These are phyloP conservation scores for Diplodia corticola DNA, from an alignment of 2,329 filamentous ascomycete genomes.

Conservation along the genomic window DNA sequence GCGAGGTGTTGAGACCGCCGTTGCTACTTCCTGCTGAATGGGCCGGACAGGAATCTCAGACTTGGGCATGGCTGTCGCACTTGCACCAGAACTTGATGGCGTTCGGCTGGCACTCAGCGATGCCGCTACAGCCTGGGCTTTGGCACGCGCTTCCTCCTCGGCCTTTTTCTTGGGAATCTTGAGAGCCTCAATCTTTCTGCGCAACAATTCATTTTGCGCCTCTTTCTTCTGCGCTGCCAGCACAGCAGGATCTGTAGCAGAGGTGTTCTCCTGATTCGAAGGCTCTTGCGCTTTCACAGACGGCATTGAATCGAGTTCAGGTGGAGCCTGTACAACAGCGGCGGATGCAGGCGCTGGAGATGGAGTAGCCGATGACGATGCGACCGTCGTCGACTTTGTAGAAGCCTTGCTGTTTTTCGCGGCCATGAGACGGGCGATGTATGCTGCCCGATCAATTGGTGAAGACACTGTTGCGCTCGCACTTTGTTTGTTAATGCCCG, in stretches of 20 bases:
- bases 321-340: neutral
- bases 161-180: constrained; percentile 17
- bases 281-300: neutral
- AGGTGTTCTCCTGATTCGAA: neutral
- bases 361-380: neutral
- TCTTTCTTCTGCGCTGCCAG: constrained; percentile 52
- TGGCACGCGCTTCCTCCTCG: constrained; percentile 17
- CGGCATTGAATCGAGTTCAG: neutral
- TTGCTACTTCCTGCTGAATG: neutral
- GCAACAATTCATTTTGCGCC: constrained; percentile 72
- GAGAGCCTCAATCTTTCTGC: constrained; percentile 74
- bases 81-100: neutral
- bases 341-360: neutral
- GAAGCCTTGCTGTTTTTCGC: constrained; percentile 58
- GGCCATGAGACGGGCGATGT: constrained; percentile 74
- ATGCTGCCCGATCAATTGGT: constrained; percentile 68
- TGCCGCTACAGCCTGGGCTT: constrained; percentile 16
- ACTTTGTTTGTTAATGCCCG: constrained; percentile 3
- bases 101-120: constrained; percentile 13
- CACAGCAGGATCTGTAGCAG: constrained; percentile 8
- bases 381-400: constrained; percentile 19
- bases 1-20: neutral
- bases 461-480: neutral
- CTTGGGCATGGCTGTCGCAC: neutral
- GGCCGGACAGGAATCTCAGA: constrained; percentile 11